Percentiles rank a stretch among this genome's conserved stretches.
Conservation (phyloP, 2,329 filamentous ascomycete genomes). For the Tolypocladium album region DNA sequence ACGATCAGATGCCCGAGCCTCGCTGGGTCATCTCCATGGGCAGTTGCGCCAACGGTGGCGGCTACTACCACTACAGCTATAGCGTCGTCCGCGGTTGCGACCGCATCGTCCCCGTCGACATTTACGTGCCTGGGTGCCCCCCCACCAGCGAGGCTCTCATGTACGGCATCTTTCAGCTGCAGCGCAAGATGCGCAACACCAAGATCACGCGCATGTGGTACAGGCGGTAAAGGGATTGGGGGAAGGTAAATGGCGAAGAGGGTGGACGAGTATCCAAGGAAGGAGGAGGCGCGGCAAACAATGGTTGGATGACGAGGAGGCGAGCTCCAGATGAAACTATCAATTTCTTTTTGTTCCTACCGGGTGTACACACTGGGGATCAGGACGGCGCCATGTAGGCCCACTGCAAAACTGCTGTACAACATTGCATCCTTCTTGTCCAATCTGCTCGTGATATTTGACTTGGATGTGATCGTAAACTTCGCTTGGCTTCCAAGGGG, state of each 20-base stretch:
- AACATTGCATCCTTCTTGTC: not conserved
- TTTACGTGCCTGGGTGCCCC: constrained; percentile 69
- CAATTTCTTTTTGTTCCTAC: not conserved
- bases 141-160: constrained; percentile 51
- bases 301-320: not conserved
- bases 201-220: constrained; percentile 48
- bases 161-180: constrained; percentile 64
- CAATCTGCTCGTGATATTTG: not conserved
- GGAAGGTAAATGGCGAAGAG: not conserved
- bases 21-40: constrained; percentile 81
- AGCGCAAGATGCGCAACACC: constrained; percentile 62
- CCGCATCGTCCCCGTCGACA: constrained; percentile 66
- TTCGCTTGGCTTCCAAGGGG: not conserved
- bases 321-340: not conserved
- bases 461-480: not conserved
- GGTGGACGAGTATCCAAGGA: not conserved
- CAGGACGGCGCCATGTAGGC: not conserved
- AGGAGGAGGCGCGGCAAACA: not conserved
- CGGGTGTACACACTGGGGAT: not conserved
- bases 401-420: not conserved
- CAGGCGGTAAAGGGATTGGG: constrained; percentile 35
- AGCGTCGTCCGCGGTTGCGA: constrained; percentile 66
- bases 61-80: constrained; percentile 84
- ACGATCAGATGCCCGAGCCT: constrained; percentile 92
- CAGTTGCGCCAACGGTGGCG: constrained; percentile 73